Evolutionary conservation across 371 early-diverging fungal genomes (phyloP).

Genomic region (Smittium mucronatum): DNA sequence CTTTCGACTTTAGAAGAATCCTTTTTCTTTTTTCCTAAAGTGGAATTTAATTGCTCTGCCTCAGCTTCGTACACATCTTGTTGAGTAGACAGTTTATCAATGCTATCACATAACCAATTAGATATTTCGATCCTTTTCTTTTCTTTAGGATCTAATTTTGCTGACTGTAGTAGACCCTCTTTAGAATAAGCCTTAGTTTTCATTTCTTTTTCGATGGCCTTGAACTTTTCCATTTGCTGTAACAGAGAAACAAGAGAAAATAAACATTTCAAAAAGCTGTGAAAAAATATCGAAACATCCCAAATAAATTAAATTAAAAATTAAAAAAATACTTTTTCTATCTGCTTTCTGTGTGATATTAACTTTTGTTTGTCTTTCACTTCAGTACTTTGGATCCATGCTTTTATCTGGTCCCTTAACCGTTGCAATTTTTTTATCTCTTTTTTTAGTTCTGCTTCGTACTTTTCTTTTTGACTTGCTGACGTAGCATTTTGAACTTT

Average conservation of each 20-base stretch:
- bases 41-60: slow-evolving; percentile 57
- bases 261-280: too few species aligned
- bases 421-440: slow-evolving; percentile 96
- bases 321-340: slow-evolving; percentile 46
- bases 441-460: slow-evolving; percentile 89
- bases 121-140: slow-evolving; percentile 69
- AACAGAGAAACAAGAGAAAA: too few species aligned
- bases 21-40: slow-evolving; percentile 57
- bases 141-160: slow-evolving; percentile 83
- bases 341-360: slow-evolving; percentile 76
- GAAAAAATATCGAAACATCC: slow-evolving; percentile 19
- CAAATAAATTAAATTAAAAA: too few species aligned
- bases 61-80: slow-evolving; percentile 84
- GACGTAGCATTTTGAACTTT: slow-evolving; percentile 73
- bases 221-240: slow-evolving; percentile 93
- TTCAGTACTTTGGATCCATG: slow-evolving; percentile 81
- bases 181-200: slow-evolving; percentile 96
- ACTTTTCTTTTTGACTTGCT: slow-evolving; percentile 85
- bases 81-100: slow-evolving; percentile 73
- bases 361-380: slow-evolving; percentile 91
- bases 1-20: slow-evolving; percentile 59
- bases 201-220: slow-evolving; percentile 92
- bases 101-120: slow-evolving; percentile 64
- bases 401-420: slow-evolving; percentile 90
- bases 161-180: slow-evolving; percentile 72